Evolutionary conservation across 768 basidiomycete genomes (phyloP).

Genomic region (Kwoniella newhampshirensis): DNA sequence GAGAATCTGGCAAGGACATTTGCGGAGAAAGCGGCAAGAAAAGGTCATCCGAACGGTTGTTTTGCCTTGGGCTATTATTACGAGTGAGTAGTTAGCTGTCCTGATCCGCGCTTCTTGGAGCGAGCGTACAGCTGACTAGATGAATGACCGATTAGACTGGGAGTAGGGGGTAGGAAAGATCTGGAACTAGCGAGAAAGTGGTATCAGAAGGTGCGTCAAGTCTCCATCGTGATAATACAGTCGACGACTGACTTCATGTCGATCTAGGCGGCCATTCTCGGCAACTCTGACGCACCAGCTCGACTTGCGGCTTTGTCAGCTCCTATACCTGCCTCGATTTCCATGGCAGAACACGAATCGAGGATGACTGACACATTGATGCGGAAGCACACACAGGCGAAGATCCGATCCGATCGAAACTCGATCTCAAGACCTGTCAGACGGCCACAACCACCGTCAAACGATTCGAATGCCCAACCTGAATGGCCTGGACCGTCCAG

Average conservation of each 20-base stretch:
- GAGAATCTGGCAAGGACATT: slow-evolving; percentile 81
- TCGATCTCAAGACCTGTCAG: slow-evolving; percentile 17
- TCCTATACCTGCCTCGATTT: slow-evolving; percentile 65
- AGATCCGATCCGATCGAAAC: slow-evolving; percentile 45
- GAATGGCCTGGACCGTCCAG: neutral
- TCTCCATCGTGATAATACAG: neutral
- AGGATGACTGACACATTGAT: slow-evolving; percentile 78
- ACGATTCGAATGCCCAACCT: neutral
- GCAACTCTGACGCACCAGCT: slow-evolving; percentile 75
- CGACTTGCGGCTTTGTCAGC: slow-evolving; percentile 69
- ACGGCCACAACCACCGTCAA: neutral
- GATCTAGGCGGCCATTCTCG: slow-evolving; percentile 71
- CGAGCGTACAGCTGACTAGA: too few relatives aligned
- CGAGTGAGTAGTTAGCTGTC: slow-evolving; percentile 61
- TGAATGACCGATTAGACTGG: slow-evolving; percentile 58
- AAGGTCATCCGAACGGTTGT: slow-evolving; percentile 75
- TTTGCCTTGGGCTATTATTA: slow-evolving; percentile 96
- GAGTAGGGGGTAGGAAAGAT: slow-evolving; percentile 67
- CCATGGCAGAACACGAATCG: slow-evolving; percentile 74
- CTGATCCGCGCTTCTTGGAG: too few relatives aligned
- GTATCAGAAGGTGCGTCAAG: slow-evolving; percentile 64
- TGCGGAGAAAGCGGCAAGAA: slow-evolving; percentile 71
- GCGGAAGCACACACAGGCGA: slow-evolving; percentile 72
- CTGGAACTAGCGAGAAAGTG: slow-evolving; percentile 66
- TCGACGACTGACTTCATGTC: neutral